A percentile compares a stretch with the other conserved stretches of the same genome.
Evolutionary conservation across 2,329 filamentous ascomycete species (phyloP).

Genomic region (Verticillium nubilum): DNA sequence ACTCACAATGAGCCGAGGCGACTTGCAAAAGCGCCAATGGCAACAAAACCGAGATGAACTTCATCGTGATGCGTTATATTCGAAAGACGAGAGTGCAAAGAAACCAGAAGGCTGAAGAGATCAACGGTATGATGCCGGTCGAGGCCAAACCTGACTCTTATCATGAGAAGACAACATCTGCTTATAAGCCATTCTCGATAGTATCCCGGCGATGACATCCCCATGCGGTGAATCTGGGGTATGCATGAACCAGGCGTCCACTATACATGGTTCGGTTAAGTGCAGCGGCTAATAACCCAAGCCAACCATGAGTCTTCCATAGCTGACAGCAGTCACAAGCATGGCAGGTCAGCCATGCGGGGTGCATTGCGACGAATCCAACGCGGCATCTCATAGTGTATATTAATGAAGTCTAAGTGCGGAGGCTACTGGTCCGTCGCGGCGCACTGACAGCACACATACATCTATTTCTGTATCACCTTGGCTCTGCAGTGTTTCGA

Average conservation of each 20-base stretch:
- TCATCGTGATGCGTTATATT: constrained; percentile 8
- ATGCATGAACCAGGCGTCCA: not conserved
- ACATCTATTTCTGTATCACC: not conserved
- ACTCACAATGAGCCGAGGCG: constrained; percentile 33
- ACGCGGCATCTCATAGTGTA: not conserved
- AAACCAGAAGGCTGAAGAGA: not conserved
- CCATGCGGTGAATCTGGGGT: not conserved
- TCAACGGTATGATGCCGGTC: not conserved
- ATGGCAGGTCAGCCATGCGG: not conserved
- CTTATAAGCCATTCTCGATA: not conserved
- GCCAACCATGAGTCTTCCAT: not conserved
- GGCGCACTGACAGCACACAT: not conserved
- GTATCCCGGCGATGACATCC: not conserved
- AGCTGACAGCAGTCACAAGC: not conserved
- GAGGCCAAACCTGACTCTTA: not conserved
- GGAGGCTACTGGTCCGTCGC: not conserved
- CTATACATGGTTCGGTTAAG: not conserved
- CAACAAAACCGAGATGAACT: constrained; percentile 12
- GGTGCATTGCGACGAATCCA: not conserved
- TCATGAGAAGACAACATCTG: not conserved
- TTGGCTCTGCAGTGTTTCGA: not conserved
- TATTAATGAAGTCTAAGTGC: not conserved
- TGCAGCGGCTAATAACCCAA: not conserved
- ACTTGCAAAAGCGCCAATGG: constrained; percentile 15
- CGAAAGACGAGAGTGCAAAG: not conserved